Percentiles rank a stretch among this genome's conserved stretches.
These are phyloP conservation scores for Hypomontagnella monticulosa DNA, from an alignment of 495 filamentous ascomycete genomes.

Conservation along the genomic window DNA sequence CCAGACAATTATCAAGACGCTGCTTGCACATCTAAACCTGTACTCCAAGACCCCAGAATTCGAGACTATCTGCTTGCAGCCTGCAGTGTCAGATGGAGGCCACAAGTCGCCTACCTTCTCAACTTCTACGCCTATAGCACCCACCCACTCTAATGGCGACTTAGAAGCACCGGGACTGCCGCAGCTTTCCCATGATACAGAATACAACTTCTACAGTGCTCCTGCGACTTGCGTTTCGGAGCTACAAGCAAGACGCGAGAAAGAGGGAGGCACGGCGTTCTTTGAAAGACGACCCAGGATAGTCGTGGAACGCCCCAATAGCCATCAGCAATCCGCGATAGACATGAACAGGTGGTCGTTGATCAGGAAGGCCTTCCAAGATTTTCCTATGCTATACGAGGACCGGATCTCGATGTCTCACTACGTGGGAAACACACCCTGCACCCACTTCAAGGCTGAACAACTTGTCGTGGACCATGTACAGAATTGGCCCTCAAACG, in stretches of 20 bases:
- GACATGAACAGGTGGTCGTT: background rate
- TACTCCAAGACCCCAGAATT: conserved; percentile 2
- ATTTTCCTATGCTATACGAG: background rate
- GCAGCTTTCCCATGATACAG: background rate
- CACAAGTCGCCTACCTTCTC: background rate
- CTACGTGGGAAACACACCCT: background rate
- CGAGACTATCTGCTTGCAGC: conserved; percentile 1
- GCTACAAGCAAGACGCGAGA: background rate
- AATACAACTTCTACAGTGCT: background rate
- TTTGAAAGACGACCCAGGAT: background rate
- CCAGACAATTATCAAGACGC: conserved; percentile 1
- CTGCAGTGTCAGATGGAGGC: background rate
- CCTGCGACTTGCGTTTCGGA: background rate
- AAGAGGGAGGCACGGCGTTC: background rate
- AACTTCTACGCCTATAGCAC: background rate
- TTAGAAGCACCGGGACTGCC: background rate
- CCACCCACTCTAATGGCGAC: background rate
- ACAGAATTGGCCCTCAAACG: conserved; percentile 8
- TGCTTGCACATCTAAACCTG: background rate
- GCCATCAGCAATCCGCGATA: background rate
- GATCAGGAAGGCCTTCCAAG: background rate
- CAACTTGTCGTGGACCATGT: conserved; percentile 9
- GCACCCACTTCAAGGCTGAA: conserved; percentile 10
- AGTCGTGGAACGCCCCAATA: background rate
- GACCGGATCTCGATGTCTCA: conserved; percentile 5